Evolutionary conservation across 2,329 filamentous ascomycete species (phyloP), one percentile per base, ranked within the genome.

Genomic region (Epichloe brachyelytri): DNA sequence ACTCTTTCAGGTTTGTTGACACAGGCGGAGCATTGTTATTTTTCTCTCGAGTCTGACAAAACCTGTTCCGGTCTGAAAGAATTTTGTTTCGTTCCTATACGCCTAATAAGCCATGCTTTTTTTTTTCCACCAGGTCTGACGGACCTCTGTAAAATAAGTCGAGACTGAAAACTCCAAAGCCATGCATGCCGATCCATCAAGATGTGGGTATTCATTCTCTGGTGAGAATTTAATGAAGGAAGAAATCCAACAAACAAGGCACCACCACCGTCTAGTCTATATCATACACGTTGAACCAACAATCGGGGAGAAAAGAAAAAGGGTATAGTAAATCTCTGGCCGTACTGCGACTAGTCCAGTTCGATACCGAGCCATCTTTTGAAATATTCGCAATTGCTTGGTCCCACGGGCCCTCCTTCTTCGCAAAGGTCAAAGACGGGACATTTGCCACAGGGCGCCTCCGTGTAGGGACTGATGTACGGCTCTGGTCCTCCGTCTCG

Each of bases 341-440:
- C 33, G 14, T 15, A 34, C n/a, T 2, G 7, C 10, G 22, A 26
- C 33, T 38, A 14, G n/a, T n/a, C 3, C 47, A 48, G 52, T 4
- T 51, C 51, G 17, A 46, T 60, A 0, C 71, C 77, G 44, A 96
- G 68, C 93, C 93, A 98, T 49, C 83, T 79, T 56, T 86, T 79
- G 62, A 95, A 96, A 64, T 98, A 98, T 50, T 88, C 85, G 67
- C 93, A 98, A 48, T 85, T 95, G 57, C 82, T 85, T 0, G 91
- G 88, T 60, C 85, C 94, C 20, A 98, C 88, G 0, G 89, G 88
- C 0, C 91, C 91, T 6, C 88, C 89, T 54, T 95, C 88, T 57
- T 88, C 85, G 64, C 93, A 98, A 2, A 97, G 76, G 52, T 93
- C 85, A 64, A 95, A 95, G 2, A 96, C 91, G 0, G 93, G 93